These are phyloP conservation scores for Termitomyces heimii DNA, from an alignment of 768 basidiomycete species.

Conservation along the genomic window DNA sequence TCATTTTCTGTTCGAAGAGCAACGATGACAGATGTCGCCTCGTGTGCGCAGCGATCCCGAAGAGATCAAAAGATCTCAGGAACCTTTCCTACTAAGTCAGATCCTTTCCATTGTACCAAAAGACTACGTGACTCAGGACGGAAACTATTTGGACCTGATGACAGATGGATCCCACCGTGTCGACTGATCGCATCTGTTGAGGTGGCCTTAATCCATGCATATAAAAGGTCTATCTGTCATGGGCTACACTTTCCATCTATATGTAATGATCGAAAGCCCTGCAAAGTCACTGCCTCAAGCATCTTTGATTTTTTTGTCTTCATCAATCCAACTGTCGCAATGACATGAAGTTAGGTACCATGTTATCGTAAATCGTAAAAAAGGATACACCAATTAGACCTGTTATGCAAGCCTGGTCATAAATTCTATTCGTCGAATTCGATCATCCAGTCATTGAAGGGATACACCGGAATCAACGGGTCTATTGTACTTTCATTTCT, in stretches of 20 bases:
- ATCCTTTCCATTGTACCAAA: not conserved
- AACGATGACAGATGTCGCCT: not conserved
- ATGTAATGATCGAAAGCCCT: too few species aligned
- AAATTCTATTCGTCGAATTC: not conserved
- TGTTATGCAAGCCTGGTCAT: not conserved
- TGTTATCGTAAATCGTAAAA: not conserved
- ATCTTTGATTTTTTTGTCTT: not conserved
- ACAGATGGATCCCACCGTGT: not conserved
- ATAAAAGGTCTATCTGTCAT: not conserved
- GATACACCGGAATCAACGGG: not conserved
- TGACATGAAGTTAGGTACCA: not conserved
- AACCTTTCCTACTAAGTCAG: not conserved
- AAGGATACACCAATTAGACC: not conserved
- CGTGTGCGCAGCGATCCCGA: not conserved
- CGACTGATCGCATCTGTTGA: not conserved
- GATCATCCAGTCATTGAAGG: not conserved
- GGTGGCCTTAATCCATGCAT: too few species aligned
- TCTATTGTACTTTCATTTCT: slow-evolving; percentile 10
- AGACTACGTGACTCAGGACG: not conserved
- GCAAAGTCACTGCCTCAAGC: not conserved
- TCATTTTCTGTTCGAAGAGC: not conserved
- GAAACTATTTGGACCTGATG: not conserved
- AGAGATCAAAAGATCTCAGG: not conserved
- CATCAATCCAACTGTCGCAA: not conserved
- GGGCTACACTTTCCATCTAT: not conserved